phyloP scores from a whole-genome alignment of 352 stramenopile genomes.

The Hyaloperonospora brassicae region DNA sequence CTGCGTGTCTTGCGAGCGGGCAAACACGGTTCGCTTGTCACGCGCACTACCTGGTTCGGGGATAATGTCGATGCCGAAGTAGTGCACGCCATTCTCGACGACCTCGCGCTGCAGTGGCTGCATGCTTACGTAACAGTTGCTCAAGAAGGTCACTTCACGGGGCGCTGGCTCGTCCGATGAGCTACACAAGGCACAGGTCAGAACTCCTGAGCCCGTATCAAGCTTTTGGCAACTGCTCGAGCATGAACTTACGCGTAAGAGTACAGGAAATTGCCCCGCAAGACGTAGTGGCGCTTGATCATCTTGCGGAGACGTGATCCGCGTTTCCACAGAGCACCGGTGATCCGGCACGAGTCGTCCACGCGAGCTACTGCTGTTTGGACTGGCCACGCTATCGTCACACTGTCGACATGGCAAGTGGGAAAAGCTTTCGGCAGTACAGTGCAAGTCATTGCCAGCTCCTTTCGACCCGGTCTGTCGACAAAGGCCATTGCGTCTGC shows the following conservation, averaged over 20 bases:
- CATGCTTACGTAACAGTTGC: conserved; percentile 71
- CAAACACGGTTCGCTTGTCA: conserved; percentile 80
- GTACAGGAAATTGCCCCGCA: conserved; percentile 86
- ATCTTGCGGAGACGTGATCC: conserved; percentile 75
- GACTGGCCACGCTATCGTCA: conserved; percentile 31
- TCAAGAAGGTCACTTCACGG: conserved; percentile 71
- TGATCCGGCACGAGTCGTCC: conserved; percentile 35
- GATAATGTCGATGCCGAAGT: conserved; percentile 85
- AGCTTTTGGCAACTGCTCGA: background rate
- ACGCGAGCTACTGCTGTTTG: conserved; percentile 38
- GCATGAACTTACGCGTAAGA: conserved; percentile 59
- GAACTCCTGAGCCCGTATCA: too few species aligned
- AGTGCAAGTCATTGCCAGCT: conserved; percentile 47
- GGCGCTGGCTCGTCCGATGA: conserved; percentile 62
- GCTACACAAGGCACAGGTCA: conserved; percentile 12
- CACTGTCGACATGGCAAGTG: conserved; percentile 30
- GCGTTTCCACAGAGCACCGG: conserved; percentile 68
- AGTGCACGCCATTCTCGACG: conserved; percentile 71
- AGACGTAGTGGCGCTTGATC: conserved; percentile 79
- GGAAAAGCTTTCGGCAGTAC: conserved; percentile 47
- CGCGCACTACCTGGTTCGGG: conserved; percentile 53
- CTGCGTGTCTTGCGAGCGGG: conserved; percentile 63
- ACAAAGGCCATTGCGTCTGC: conserved; percentile 14
- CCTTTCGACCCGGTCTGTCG: conserved; percentile 32
- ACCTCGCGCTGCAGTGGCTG: conserved; percentile 40